phyloP scores from a whole-genome alignment of 2,329 filamentous ascomycete genomes.

The Cladobotryum protrusum region DNA sequence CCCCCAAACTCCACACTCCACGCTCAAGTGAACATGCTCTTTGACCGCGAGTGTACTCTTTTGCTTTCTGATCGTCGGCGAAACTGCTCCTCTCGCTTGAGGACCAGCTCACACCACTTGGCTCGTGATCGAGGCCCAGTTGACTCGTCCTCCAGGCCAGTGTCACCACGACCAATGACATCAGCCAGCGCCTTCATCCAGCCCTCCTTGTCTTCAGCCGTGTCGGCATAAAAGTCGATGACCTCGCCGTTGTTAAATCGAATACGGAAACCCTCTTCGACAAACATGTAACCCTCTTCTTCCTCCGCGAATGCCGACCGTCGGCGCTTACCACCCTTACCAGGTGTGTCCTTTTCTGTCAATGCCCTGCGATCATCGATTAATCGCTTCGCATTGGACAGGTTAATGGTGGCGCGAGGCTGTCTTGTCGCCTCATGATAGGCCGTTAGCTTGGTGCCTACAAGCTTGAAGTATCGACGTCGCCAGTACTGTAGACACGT shows the following conservation, averaged over 20 bases:
- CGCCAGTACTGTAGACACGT: constrained; percentile 72
- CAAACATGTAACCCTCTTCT: constrained; percentile 99
- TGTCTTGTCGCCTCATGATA: constrained; percentile 95
- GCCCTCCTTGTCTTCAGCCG: constrained; percentile 75
- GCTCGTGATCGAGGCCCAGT: constrained; percentile 39
- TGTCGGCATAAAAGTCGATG: constrained; percentile 97
- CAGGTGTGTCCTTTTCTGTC: constrained; percentile 74
- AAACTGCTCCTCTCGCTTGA: constrained; percentile 57
- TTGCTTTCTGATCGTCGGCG: constrained; percentile 48
- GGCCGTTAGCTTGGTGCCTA: constrained; percentile 84
- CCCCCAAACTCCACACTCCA: not conserved
- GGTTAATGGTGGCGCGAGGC: constrained; percentile 92
- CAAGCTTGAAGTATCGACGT: constrained; percentile 91
- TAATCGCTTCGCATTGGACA: constrained; percentile 84
- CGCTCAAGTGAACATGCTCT: constrained; percentile 48
- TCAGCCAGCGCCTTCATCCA: constrained; percentile 91
- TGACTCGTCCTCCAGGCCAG: constrained; percentile 40
- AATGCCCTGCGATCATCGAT: constrained; percentile 87
- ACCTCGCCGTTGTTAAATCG: constrained; percentile 97
- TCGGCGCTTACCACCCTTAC: constrained; percentile 70
- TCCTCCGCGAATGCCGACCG: constrained; percentile 96
- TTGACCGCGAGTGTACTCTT: constrained; percentile 50
- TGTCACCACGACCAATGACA: constrained; percentile 51
- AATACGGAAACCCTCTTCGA: constrained; percentile 97
- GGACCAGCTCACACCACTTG: constrained; percentile 63